Evolutionary conservation across 2,329 filamentous ascomycete genomes (phyloP), one percentile per base, ranked within the genome.

Genomic region (Zymoseptoria crescenta): DNA sequence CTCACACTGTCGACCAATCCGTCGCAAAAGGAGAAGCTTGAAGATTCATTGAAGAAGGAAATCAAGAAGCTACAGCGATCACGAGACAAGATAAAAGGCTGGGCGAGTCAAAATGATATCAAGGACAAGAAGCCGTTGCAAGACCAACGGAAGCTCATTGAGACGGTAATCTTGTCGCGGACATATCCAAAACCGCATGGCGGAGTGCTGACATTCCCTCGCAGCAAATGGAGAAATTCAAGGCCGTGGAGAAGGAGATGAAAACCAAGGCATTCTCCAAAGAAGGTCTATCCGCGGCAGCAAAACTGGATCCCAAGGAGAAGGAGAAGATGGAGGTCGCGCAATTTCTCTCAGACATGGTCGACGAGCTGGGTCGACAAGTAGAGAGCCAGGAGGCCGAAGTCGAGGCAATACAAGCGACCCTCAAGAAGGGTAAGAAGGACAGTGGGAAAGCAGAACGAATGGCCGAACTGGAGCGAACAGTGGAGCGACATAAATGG

Each of bases 231-330:
- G 94, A 99, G 78, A 91, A 91, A 71, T 99, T 99, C 84, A 99
- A 99, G 80, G 93, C 92, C n/a, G 94, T 99, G 56, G 94, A 99
- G 77, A 99, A 99, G 81, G 94, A 96, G 71, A 97, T 99, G 94
- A 99, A 99, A 81, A 99, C 94, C 59, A 99, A 99, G 76, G 94
- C 94, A 62, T 99, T 96, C 77, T 97, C 94, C 63, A 97, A 99
- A 80, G 94, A 97, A 77, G 94, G 94, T 51, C 79, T 99, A 65
- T 94, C 90, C 64, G 89, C 93, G 56, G 91, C 91, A 27, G 87
- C 91, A 55, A 95, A 96, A 76, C 83, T 97, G 64, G 94, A 99
- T 77, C 94, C 94, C n/a, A 96, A 92, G 74, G 94, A 97, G 75
- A 91, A 95, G 74, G 93, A 96, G 73, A 96, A 96, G 77, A 81